phyloP scores from a whole-genome alignment of 768 basidiomycete genomes.

The Kwoniella heveanensis region DNA sequence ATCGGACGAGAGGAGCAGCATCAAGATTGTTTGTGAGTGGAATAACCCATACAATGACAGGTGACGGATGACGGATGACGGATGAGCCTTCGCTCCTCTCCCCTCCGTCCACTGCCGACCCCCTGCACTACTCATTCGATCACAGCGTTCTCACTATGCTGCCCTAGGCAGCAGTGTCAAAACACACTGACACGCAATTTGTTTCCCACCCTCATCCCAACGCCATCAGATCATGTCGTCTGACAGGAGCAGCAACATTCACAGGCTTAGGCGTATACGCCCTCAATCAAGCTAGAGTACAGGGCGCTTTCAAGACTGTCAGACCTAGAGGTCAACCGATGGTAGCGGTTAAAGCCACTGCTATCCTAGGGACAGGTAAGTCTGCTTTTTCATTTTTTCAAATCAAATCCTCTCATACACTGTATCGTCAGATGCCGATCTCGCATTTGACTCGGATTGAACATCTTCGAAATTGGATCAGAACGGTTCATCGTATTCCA shows the following conservation, averaged over 20 bases:
- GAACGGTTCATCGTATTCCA: too few relatives aligned
- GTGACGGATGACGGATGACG: too few relatives aligned
- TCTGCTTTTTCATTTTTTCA: too few relatives aligned
- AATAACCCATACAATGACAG: too few relatives aligned
- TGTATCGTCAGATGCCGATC: too few relatives aligned
- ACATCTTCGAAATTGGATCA: too few relatives aligned
- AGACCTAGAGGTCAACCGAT: slow-evolving; percentile 33
- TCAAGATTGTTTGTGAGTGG: slow-evolving; percentile 23
- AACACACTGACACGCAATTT: too few relatives aligned
- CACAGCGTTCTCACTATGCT: background rate
- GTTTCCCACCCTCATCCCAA: background rate
- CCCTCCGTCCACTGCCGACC: background rate
- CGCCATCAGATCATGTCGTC: slow-evolving; percentile 37
- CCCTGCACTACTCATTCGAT: background rate
- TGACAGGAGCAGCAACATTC: slow-evolving; percentile 45
- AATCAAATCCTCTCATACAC: too few relatives aligned
- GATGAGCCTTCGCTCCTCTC: too few relatives aligned
- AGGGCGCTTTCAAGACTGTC: slow-evolving; percentile 36
- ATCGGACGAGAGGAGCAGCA: background rate
- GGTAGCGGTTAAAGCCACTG: slow-evolving; percentile 32
- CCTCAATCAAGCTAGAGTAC: slow-evolving; percentile 34
- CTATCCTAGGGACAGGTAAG: slow-evolving; percentile 45
- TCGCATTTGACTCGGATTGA: too few relatives aligned
- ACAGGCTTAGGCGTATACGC: slow-evolving; percentile 47
- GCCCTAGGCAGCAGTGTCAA: too few relatives aligned